phyloP scores from a whole-genome alignment of 208 protist genomes.

The Trypanosoma lewisi region DNA sequence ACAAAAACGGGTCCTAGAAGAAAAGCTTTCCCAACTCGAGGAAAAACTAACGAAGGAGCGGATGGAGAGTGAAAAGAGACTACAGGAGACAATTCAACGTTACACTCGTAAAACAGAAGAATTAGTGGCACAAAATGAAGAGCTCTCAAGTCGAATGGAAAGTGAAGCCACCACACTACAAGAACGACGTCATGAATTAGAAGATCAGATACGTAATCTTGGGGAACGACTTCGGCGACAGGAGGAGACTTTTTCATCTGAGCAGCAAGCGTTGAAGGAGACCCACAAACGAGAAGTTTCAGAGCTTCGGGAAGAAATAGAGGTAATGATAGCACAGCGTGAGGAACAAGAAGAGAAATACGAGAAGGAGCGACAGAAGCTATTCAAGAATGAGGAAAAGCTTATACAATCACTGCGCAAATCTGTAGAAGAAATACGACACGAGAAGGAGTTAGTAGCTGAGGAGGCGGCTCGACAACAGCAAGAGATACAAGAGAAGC shows the following conservation, averaged over 20 bases:
- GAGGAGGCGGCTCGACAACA: constrained; percentile 45
- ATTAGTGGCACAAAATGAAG: constrained; percentile 42
- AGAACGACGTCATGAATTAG: constrained; percentile 41
- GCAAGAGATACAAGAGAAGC: constrained; percentile 53
- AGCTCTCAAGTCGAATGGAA: constrained; percentile 27
- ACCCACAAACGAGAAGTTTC: constrained; percentile 46
- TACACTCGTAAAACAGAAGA: constrained; percentile 48
- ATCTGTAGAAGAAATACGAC: constrained; percentile 47
- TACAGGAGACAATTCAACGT: constrained; percentile 44
- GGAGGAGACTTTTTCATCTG: constrained; percentile 45
- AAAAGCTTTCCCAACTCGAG: constrained; percentile 32
- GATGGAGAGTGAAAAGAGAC: constrained; percentile 32
- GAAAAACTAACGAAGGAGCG: constrained; percentile 30
- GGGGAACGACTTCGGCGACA: constrained; percentile 38
- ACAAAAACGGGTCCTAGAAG: constrained; percentile 34
- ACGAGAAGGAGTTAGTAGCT: constrained; percentile 52
- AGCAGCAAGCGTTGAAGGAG: constrained; percentile 46
- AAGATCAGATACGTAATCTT: constrained; percentile 52
- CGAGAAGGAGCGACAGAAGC: constrained; percentile 26
- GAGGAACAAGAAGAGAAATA: constrained; percentile 38
- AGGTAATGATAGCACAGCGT: constrained; percentile 29
- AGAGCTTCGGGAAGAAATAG: constrained; percentile 40
- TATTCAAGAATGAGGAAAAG: constrained; percentile 49
- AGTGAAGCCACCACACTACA: constrained; percentile 31
- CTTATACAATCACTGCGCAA: constrained; percentile 46